phyloP scores from a whole-genome alignment of 108 stramenopile species.

The Nannochloropsis oceanica region DNA sequence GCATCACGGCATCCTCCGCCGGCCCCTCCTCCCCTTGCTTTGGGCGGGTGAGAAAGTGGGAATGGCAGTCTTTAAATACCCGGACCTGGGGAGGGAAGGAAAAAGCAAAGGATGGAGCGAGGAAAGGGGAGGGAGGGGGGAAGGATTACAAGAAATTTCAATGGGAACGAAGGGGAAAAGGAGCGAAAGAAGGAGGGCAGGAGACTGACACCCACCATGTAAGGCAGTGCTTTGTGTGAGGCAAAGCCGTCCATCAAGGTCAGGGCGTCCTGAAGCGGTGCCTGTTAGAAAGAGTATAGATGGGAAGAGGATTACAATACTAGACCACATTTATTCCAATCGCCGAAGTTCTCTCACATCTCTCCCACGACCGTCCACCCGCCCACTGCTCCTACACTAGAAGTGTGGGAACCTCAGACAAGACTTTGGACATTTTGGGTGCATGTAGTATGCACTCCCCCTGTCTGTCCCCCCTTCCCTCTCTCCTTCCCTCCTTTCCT shows the following conservation, averaged over 20 bases:
- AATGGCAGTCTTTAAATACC: not conserved
- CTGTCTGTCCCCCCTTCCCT: not conserved
- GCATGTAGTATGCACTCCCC: not conserved
- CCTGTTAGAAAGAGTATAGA: not conserved
- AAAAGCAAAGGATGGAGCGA: not conserved
- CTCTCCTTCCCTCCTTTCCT: not conserved
- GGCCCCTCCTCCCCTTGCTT: not conserved
- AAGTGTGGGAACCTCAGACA: too few relatives aligned
- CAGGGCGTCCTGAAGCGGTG: not conserved
- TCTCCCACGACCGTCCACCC: too few relatives aligned
- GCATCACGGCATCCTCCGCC: not conserved
- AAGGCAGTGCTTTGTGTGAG: not conserved
- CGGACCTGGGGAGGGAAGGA: not conserved
- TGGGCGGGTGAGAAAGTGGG: not conserved
- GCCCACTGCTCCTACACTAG: too few relatives aligned
- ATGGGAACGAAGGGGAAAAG: not conserved
- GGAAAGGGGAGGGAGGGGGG: not conserved
- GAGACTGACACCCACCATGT: not conserved
- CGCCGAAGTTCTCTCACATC: too few relatives aligned
- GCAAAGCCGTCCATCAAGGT: not conserved
- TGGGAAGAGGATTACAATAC: too few relatives aligned
- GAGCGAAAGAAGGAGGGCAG: not conserved
- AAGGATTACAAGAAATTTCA: not conserved
- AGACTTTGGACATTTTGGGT: too few relatives aligned
- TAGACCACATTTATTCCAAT: too few relatives aligned